Evolutionary conservation across 352 stramenopile genomes (phyloP), one percentile per base, ranked within the genome.

Genomic region (Thalassiosira sp.): DNA sequence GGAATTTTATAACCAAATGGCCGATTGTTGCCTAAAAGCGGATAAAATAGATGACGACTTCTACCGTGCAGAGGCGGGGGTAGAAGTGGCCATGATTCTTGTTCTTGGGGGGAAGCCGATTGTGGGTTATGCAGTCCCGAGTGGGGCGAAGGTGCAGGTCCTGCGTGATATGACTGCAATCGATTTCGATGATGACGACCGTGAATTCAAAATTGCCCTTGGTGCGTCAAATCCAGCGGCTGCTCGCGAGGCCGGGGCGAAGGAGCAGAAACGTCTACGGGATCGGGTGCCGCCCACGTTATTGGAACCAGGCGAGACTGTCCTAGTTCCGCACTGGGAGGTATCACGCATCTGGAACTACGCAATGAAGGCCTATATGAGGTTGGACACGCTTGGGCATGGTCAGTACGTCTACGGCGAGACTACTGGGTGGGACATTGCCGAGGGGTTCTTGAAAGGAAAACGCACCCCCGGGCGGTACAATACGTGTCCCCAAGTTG

Each of bases 11-110:
- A 66, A 73, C 51, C 52, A 42, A 2, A 73, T 73, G 64, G 15
- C 35, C 27, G 27, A 66, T 20, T 53, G 35, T 27, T 66, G 27
- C 10, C 11, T 52, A 1, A 1, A 57, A 0, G 64, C 64, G 1
- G 25, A 73, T 35, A 28, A 56, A n/a, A 18, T 22, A 0, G 52
- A 73, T 49, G 64, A 73, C 27, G 64, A 73, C 31, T 73, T 73
- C 18, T 59, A 66, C 22, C 52, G 56, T 58, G 52, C 43, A 0
- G 24, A 28, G 11, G 64, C 64, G 3, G 52, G 64, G 5, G n/a
- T 73, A 0, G 52, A 73, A 46, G 45, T 43, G 20, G 64, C 64
- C 15, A 65, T 58, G 51, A 37, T 35, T 45, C 27, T 73, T 11
- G 46, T 66, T 1, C 16, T 73, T 16, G 64, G 64, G 11, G 64